A percentile compares a stretch with the other conserved stretches of the same genome.
These are phyloP conservation scores for Erigeron philadelphicus DNA, from an alignment of 140 eudicot genomes.

Conservation along the genomic window DNA sequence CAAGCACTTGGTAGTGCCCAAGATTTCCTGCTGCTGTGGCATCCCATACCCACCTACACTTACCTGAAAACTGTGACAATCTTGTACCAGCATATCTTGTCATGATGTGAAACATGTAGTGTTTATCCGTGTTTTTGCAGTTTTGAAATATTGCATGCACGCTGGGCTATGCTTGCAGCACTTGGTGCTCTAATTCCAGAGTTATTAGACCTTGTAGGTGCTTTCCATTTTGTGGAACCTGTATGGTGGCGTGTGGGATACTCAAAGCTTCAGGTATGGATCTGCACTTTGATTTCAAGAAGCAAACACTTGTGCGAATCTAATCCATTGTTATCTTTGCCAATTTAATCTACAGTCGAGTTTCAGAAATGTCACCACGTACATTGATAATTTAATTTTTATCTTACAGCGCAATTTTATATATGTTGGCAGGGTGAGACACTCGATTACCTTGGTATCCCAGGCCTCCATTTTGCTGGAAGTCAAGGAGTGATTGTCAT, in stretches of 20 bases:
- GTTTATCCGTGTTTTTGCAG: constrained; percentile 34
- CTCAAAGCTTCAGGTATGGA: constrained; percentile 81
- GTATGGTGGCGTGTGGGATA: constrained; percentile 99
- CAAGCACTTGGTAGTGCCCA: too few relatives aligned
- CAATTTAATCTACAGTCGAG: neutral
- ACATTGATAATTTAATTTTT: neutral
- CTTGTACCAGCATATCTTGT: neutral
- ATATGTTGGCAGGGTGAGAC: constrained; percentile 67
- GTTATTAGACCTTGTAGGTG: constrained; percentile 57
- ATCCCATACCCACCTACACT: too few relatives aligned
- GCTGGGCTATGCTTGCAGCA: constrained; percentile 99
- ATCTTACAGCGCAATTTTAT: neutral
- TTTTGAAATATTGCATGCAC: constrained; percentile 87
- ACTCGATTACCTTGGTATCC: constrained; percentile 93
- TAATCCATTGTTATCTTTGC: neutral
- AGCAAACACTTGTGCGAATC: neutral
- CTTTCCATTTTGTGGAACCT: constrained; percentile 86
- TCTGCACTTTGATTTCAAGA: neutral
- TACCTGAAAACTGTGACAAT: neutral
- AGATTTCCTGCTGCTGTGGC: too few relatives aligned
- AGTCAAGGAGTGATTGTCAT: constrained; percentile 89
- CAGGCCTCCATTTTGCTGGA: constrained; percentile 91
- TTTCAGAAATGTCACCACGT: neutral
- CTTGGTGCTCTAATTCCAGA: constrained; percentile 95
- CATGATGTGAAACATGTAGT: neutral